Conservation (phyloP, 2,329 filamentous ascomycete genomes). For the Paecilomyces dactylethromorphus region DNA sequence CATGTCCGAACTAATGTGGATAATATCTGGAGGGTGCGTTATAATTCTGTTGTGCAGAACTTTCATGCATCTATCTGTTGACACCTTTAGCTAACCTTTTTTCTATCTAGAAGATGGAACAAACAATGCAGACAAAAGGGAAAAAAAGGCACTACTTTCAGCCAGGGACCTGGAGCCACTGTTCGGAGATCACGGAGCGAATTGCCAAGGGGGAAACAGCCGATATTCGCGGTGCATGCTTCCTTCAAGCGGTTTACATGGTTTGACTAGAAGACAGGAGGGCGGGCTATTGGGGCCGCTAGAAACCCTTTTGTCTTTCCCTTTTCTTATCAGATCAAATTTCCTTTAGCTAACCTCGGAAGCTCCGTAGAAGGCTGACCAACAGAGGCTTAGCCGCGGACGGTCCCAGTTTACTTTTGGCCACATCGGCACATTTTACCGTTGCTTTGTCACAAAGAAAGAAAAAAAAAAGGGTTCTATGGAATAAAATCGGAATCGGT, state of each 20-base stretch:
- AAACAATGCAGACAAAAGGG: not conserved
- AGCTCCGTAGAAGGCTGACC: not conserved
- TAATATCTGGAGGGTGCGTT: not conserved
- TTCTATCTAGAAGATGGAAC: not conserved
- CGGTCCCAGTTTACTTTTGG: not conserved
- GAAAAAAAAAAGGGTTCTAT: not conserved
- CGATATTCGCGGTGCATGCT: not conserved
- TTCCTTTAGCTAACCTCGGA: not conserved
- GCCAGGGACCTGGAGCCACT: not conserved
- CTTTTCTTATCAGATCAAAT: not conserved
- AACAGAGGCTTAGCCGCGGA: not conserved
- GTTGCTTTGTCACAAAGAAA: too few species aligned
- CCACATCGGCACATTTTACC: not conserved
- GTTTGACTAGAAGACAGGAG: not conserved
- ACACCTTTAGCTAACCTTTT: not conserved
- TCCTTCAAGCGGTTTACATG: not conserved
- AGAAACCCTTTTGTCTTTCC: not conserved
- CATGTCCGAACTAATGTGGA: not conserved
- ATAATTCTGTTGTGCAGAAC: not conserved
- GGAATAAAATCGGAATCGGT: not conserved
- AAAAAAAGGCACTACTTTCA: not conserved
- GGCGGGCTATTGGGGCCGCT: not conserved
- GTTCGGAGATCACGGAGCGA: not conserved
- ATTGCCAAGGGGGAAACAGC: not conserved
- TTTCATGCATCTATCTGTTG: not conserved